Evolutionary conservation across 371 early-diverging fungal genomes (phyloP), one percentile per base, ranked within the genome.

Genomic region (Lichtheimia ramosa): DNA sequence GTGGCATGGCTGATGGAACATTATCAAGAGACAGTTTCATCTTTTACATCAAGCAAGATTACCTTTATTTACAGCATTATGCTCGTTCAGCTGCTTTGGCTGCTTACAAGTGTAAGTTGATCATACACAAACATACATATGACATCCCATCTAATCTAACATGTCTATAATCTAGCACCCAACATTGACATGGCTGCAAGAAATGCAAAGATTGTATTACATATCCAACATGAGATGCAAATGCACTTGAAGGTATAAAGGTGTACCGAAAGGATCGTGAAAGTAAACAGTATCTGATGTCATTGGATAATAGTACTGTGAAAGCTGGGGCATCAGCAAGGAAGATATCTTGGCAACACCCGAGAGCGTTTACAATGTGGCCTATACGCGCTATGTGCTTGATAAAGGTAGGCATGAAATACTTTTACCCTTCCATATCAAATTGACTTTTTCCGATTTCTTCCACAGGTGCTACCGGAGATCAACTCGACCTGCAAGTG

Each of bases 31-130:
- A 85, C 54, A 77, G 69, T 16, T 94, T 94, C 66, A 77, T 82
- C 20, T 83, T 87, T 65, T 94, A 87, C 65, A 83, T 94, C 53
- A 83, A 86, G 60, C 94, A 94, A 62, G 94, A 94, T 70, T 92
- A 92, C 62, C 69, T 90, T 27, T 92, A 89, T 68, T 62, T 92
- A 54, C 82, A 85, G 59, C 90, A 91, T 49, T 94, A 90, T 71
- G 92, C 94, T 4, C 81, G 92, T 2, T 82, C 83, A 12, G 84
- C 89, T 46, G 87, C 92, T 6, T 70, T 94, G 49, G 91, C 90
- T 14, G 87, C 88, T 1, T 92, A 82, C 75, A 92, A 92, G 69
- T 84, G 84, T 69, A 77, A 68, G 57, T 25, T 70, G 13, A 66
- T 77, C 6, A 68, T 75, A 20, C 69, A 71, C 23, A 65, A 68